Base-by-base conservation (phyloP, 768 basidiomycete genomes). In the Cantharellus anzutake region DNA sequence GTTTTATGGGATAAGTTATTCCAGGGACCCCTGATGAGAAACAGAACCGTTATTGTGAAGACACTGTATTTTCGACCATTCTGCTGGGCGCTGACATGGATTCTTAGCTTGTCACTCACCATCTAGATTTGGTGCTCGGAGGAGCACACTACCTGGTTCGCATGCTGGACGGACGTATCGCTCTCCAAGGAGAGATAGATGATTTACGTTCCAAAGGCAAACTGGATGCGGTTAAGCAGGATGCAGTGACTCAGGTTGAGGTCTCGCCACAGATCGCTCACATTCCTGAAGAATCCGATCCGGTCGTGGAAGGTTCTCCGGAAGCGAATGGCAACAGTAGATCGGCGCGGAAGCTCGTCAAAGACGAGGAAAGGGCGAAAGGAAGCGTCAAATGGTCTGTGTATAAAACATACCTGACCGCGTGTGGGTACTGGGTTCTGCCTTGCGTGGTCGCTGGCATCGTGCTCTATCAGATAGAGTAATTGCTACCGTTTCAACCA, bases 41-140 rank as follows among this genome's bases (percentile, higher is more conserved):
- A 67, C 52, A 68, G 71, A 3, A 71, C 71, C 3, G 70, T 5
- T 40, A 1, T 40, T 4, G 39, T 55, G 42, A 7, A n/a, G 5
- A 41, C 52, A 4, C 35, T 40, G 7, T 5, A 56, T 38, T 60
- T 14, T 11, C 56, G 29, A 7, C 16, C 56, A 29, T 67, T 65
- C 14, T 69, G 66, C 61, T 42, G 29, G 20, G 20, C 51, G 57
- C 16, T 38, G 14, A 16, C 11, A 48, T 4, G 58, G n/a, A 56
- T 40, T 42, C 69, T 68, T 67, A 74, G 42, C 63, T 76, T 7
- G 74, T 76, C 14, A 72, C 73, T 2, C 74, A 76, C 63, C 73
- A 76, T 64, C 71, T 75, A 7, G 74, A 75, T 52, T 65, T 75
- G 2, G 69, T 74, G 34, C 67, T 74, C 1, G 71, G 73, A 11